Base-by-base conservation (phyloP, 352 stramenopile species). In the Phytophthora agathidicida region DNA sequence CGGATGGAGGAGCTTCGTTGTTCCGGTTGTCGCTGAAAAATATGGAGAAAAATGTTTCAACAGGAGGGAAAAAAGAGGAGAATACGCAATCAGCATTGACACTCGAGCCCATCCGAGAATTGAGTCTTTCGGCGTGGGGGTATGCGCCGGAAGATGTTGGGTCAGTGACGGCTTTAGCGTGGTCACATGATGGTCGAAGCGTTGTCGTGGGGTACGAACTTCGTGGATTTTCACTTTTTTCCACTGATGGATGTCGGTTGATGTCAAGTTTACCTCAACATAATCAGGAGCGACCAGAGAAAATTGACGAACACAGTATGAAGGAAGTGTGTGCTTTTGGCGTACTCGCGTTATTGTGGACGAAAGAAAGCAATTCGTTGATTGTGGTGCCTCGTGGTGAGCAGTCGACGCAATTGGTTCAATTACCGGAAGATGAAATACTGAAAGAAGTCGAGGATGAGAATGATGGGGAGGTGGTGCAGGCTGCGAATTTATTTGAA, bases 211-310 rank as follows among this genome's bases (percentile, higher is more conserved):
- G 82, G 1, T 96, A 91, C 60, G 82, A 72, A 24, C 48, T 77
- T n/a, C 79, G 86, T 7, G 86, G 86, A 1, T 89, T 93, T 38
- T 80, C 77, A 1, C 68, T 96, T 5, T 96, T 94, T 45, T 90
- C 86, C 2, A 82, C 66, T 3, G 86, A 96, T 41, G 84, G 84
- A 3, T 93, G 82, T 52, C 80, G 86, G 0, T 66, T 96, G 36
- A 92, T 96, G 82, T 93, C 86, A 30, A 93, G 67, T 41, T 64
- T 96, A 24, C 84, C 86, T 0, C 83, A 93, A 30, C 83, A 96
- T 52, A 77, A 91, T 41, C 80, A 91, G 27, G 68, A 75, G 16
- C 75, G 76, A 7, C 77, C 65, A 0, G 57, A 71, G 9, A 46
- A 50, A 5, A 55, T 50, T 6, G 59, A 68, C 8, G 47, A 58